These are phyloP conservation scores for Hirsutella rhossiliensis DNA, from an alignment of 2,329 filamentous ascomycete genomes.

Conservation along the genomic window DNA sequence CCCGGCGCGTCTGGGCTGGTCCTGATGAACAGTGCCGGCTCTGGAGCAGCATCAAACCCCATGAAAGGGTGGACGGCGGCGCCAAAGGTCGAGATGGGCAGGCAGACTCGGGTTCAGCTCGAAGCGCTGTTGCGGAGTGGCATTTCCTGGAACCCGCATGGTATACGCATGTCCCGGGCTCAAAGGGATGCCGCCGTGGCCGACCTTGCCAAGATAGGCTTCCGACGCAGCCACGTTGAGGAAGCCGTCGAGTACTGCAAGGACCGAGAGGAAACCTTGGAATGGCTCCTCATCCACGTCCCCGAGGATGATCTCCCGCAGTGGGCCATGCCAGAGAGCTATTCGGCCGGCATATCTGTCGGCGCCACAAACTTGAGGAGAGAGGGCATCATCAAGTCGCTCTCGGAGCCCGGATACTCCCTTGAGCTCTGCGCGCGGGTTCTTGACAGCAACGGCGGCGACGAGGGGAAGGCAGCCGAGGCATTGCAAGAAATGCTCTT, in stretches of 20 bases:
- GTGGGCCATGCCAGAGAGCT: slow-evolving; percentile 86
- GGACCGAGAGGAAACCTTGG: slow-evolving; percentile 81
- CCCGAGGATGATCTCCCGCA: slow-evolving; percentile 91
- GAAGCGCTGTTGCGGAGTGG: slow-evolving; percentile 69
- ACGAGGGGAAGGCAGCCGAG: slow-evolving; percentile 70
- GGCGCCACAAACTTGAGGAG: slow-evolving; percentile 69
- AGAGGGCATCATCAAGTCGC: slow-evolving; percentile 71
- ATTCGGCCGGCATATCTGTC: slow-evolving; percentile 80
- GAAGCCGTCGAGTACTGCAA: slow-evolving; percentile 83
- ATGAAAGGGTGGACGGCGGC: slow-evolving; percentile 73
- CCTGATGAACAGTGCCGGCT: slow-evolving; percentile 32
- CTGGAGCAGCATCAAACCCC: slow-evolving; percentile 24
- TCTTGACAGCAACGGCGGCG: slow-evolving; percentile 54
- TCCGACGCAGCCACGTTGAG: slow-evolving; percentile 78
- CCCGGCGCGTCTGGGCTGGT: slow-evolving; percentile 44
- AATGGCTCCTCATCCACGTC: slow-evolving; percentile 94
- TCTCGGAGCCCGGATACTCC: slow-evolving; percentile 76
- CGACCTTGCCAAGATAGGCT: slow-evolving; percentile 68
- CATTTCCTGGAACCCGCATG: slow-evolving; percentile 79
- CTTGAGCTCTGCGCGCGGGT: slow-evolving; percentile 70
- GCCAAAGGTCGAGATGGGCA: slow-evolving; percentile 88
- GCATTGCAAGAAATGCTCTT: slow-evolving; percentile 51
- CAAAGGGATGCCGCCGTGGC: slow-evolving; percentile 52
- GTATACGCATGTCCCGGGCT: slow-evolving; percentile 46
- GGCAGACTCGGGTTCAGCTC: slow-evolving; percentile 63